A percentile compares a stretch with the other conserved stretches of the same genome.
Evolutionary conservation across 2,329 filamentous ascomycete species (phyloP).

Genomic region (Diaporthe batatas): DNA sequence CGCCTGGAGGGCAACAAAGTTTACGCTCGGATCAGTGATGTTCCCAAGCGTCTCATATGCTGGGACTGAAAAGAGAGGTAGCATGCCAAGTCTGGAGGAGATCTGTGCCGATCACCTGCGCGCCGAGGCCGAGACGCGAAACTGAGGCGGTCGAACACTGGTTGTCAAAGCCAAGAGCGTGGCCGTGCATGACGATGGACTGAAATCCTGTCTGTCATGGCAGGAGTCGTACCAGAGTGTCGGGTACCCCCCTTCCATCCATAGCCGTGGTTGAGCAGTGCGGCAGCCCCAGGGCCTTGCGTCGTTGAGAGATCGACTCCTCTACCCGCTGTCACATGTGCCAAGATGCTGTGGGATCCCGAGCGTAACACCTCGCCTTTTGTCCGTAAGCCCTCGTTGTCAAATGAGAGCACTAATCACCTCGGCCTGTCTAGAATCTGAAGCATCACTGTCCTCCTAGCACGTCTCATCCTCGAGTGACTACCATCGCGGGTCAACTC

Average conservation of each 20-base stretch:
- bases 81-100: not conserved
- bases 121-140: conserved; percentile 1
- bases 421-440: conserved; percentile 13
- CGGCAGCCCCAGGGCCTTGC: too few relatives aligned
- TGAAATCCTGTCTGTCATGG: not conserved
- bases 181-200: conserved; percentile 23
- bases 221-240: conserved; percentile 33
- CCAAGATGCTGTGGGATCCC: conserved; percentile 33
- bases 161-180: conserved; percentile 10
- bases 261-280: not conserved
- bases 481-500: not conserved
- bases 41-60: conserved; percentile 4
- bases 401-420: not conserved
- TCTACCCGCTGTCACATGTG: conserved; percentile 34
- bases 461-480: conserved; percentile 28
- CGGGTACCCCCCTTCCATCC: conserved; percentile 7
- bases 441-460: not conserved
- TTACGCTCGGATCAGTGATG: conserved; percentile 8
- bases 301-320: conserved; percentile 11
- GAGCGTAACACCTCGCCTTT: conserved; percentile 11
- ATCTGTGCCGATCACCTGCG: conserved; percentile 15
- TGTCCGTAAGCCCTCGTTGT: conserved; percentile 18
- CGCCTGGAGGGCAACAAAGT: not conserved
- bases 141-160: conserved; percentile 5
- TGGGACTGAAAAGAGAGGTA: not conserved